phyloP scores from a whole-genome alignment of 176 grass and related monocot species.

The Raddia distichophylla region DNA sequence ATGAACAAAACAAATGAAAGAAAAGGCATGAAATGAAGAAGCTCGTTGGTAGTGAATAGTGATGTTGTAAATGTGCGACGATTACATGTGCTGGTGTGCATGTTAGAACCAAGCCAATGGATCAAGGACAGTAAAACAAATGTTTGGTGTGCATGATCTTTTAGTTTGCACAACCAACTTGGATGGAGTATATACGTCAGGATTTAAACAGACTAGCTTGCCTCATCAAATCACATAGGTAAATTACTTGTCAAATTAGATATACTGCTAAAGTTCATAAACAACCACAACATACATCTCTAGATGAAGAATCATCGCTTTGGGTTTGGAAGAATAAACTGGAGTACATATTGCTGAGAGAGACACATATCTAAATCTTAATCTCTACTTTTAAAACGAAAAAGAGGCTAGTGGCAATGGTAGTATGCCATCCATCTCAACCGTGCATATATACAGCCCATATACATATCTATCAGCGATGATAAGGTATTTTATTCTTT shows the following conservation, averaged over 20 bases:
- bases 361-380: too few species aligned
- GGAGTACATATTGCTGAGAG: neutral
- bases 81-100: neutral
- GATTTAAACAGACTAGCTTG: neutral
- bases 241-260: neutral
- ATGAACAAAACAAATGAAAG: conserved; percentile 1
- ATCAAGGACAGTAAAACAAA: neutral
- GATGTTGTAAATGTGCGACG: neutral
- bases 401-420: too few species aligned
- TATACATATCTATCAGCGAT: too few species aligned
- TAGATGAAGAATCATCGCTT: neutral
- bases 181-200: neutral
- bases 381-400: too few species aligned
- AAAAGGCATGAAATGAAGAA: neutral
- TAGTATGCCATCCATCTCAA: too few species aligned
- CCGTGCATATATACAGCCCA: too few species aligned
- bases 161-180: neutral
- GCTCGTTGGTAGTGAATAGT: neutral
- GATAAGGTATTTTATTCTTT: too few species aligned
- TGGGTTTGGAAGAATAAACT: neutral
- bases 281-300: neutral
- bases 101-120: neutral
- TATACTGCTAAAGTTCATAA: neutral
- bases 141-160: neutral
- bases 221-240: neutral